Conservation (phyloP, 2,329 filamentous ascomycete species). For the Neocucurbitaria cava region DNA sequence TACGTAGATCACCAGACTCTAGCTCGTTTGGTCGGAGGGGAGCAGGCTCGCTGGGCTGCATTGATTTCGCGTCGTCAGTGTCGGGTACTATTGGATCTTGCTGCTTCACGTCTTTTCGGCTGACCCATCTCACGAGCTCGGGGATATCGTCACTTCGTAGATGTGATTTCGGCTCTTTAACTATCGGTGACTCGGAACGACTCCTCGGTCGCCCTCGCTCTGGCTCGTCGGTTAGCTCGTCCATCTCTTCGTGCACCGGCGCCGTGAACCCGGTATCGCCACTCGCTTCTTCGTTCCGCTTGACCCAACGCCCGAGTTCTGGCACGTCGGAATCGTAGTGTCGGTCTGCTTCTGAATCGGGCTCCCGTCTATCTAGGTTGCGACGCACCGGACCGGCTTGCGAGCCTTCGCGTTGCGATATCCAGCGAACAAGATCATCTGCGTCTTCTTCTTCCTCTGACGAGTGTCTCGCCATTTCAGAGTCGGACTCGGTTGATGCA, state of each 20-base stretch:
- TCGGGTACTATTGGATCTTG: conserved; percentile 2
- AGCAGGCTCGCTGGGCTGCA: not conserved
- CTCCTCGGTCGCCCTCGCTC: conserved; percentile 19
- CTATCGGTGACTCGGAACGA: conserved; percentile 2
- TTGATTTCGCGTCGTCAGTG: not conserved
- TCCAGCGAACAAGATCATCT: conserved; percentile 34
- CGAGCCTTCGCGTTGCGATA: conserved; percentile 28
- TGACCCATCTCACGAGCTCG: conserved; percentile 37
- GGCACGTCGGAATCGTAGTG: conserved; percentile 32
- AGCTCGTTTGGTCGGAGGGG: not conserved
- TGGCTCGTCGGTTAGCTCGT: conserved; percentile 5
- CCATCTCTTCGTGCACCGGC: conserved; percentile 6
- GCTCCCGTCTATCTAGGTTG: conserved; percentile 8
- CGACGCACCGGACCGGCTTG: conserved; percentile 29
- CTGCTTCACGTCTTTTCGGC: conserved; percentile 20
- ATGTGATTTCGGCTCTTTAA: conserved; percentile 10
- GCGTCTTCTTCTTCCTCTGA: conserved; percentile 28
- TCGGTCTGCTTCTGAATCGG: conserved; percentile 13
- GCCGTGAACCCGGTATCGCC: conserved; percentile 24
- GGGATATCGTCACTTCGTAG: conserved; percentile 31
- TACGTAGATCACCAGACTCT: not conserved
- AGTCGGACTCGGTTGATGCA: conserved; percentile 40
- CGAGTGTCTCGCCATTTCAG: conserved; percentile 16
- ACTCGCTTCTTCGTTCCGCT: conserved; percentile 30
- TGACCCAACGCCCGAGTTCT: conserved; percentile 29